These are phyloP conservation scores for Dactylonectria estremocensis DNA, from an alignment of 2,329 filamentous ascomycete genomes.

Conservation along the genomic window DNA sequence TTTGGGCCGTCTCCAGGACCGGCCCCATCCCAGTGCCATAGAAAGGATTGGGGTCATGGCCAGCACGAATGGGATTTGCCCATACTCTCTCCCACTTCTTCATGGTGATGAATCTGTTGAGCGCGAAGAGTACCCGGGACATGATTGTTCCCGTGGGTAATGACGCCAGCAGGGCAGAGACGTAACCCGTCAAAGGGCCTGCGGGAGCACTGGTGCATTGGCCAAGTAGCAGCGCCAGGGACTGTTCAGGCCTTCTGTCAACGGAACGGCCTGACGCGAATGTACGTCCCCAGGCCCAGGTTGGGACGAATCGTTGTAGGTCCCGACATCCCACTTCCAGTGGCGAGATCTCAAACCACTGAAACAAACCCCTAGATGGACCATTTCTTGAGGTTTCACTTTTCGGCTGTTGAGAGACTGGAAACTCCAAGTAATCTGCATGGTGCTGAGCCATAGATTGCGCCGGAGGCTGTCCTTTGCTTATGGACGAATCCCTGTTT, in stretches of 20 bases:
- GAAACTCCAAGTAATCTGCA: not conserved
- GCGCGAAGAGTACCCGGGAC: conserved; percentile 16
- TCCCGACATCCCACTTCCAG: conserved; percentile 41
- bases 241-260: conserved; percentile 40
- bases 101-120: conserved; percentile 34
- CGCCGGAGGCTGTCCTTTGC: conserved; percentile 13
- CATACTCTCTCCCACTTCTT: conserved; percentile 39
- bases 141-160: conserved; percentile 39
- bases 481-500: conserved; percentile 25
- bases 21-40: conserved; percentile 34
- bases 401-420: not conserved
- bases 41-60: conserved; percentile 45
- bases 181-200: conserved; percentile 35
- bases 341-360: conserved; percentile 45
- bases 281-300: conserved; percentile 44
- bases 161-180: conserved; percentile 35
- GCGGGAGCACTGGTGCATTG: conserved; percentile 46
- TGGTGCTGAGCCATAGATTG: conserved; percentile 28
- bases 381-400: not conserved
- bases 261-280: conserved; percentile 40
- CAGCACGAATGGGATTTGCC: conserved; percentile 44
- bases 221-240: conserved; percentile 34
- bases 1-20: not conserved
- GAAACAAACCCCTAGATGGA: conserved; percentile 27
- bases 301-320: conserved; percentile 39